phyloP scores from a whole-genome alignment of 495 filamentous ascomycete genomes.

The Neurospora sp. region DNA sequence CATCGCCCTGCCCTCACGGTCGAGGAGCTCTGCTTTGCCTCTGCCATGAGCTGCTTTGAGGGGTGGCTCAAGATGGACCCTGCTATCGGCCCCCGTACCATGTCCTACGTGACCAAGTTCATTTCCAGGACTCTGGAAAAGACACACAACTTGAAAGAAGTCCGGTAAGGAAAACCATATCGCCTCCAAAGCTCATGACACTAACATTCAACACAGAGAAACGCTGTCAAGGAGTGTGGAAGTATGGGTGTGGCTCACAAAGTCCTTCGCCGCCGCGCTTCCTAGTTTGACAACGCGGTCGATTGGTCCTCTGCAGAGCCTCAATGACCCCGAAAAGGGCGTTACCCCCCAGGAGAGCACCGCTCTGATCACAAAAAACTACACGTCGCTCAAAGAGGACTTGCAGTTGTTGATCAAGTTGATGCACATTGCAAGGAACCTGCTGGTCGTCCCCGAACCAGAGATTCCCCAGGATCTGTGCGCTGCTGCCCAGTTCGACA shows the following conservation, averaged over 20 bases:
- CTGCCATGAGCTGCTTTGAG: slow-evolving; percentile 43
- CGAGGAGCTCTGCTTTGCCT: slow-evolving; percentile 47
- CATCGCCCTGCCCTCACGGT: slow-evolving; percentile 17
- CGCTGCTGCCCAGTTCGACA: slow-evolving; percentile 65
- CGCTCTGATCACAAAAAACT: slow-evolving; percentile 70
- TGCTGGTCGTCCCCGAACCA: slow-evolving; percentile 61
- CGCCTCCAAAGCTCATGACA: neutral
- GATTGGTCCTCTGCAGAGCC: slow-evolving; percentile 23
- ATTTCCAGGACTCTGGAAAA: slow-evolving; percentile 43
- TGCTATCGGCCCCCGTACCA: slow-evolving; percentile 37
- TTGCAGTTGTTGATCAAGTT: slow-evolving; percentile 77
- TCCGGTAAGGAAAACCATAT: slow-evolving; percentile 31
- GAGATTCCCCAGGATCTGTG: slow-evolving; percentile 82
- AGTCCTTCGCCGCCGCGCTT: slow-evolving; percentile 28
- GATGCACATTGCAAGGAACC: slow-evolving; percentile 74
- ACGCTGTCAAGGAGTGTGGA: slow-evolving; percentile 47
- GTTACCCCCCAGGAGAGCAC: slow-evolving; percentile 49
- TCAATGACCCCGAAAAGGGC: slow-evolving; percentile 37
- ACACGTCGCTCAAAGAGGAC: slow-evolving; percentile 64
- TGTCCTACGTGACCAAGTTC: slow-evolving; percentile 38
- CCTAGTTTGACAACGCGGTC: slow-evolving; percentile 27
- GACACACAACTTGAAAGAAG: slow-evolving; percentile 41
- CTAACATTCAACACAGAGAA: slow-evolving; percentile 31
- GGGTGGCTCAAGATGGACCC: slow-evolving; percentile 43
- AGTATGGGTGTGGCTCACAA: slow-evolving; percentile 58